A percentile compares a stretch with the other conserved stretches of the same genome.
These are phyloP conservation scores for Penicillium robsamsonii DNA, from an alignment of 495 filamentous ascomycete species.

Conservation along the genomic window DNA sequence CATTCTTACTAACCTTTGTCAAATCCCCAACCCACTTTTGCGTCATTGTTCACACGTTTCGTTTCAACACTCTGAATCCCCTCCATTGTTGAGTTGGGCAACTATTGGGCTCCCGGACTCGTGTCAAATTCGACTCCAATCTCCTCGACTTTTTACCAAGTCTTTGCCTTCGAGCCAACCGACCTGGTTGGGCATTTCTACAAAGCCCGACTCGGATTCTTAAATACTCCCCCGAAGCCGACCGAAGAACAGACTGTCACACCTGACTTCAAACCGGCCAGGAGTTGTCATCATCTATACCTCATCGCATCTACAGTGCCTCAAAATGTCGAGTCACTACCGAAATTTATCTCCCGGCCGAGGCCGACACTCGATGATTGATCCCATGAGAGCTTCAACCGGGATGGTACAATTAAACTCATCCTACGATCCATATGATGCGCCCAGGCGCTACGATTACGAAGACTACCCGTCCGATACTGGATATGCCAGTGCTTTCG, in stretches of 20 bases:
- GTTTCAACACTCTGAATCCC: slow-evolving; percentile 6
- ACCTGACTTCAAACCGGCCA: background rate
- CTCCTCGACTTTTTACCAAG: slow-evolving; percentile 3
- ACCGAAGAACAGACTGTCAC: background rate
- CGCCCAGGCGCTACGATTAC: slow-evolving; percentile 30
- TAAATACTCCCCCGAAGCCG: background rate
- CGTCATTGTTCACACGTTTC: slow-evolving; percentile 19
- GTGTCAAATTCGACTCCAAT: slow-evolving; percentile 16
- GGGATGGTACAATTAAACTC: slow-evolving; percentile 43
- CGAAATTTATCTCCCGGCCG: slow-evolving; percentile 35
- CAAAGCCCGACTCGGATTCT: background rate
- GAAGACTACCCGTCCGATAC: slow-evolving; percentile 37
- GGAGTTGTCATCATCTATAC: background rate
- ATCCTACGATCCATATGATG: slow-evolving; percentile 37
- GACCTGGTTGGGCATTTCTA: slow-evolving; percentile 4
- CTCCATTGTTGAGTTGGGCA: slow-evolving; percentile 12
- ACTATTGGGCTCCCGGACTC: slow-evolving; percentile 14
- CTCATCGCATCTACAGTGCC: background rate
- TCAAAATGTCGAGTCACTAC: slow-evolving; percentile 21
- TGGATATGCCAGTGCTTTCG: slow-evolving; percentile 32
- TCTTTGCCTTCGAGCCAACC: slow-evolving; percentile 3
- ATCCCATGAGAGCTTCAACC: slow-evolving; percentile 50
- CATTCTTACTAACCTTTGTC: slow-evolving; percentile 4
- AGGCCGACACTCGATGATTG: slow-evolving; percentile 31
- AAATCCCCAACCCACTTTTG: slow-evolving; percentile 18